Evolutionary conservation across 2,329 filamentous ascomycete species (phyloP), one percentile per base, ranked within the genome.

Genomic region (Cladophialophora yegresii): DNA sequence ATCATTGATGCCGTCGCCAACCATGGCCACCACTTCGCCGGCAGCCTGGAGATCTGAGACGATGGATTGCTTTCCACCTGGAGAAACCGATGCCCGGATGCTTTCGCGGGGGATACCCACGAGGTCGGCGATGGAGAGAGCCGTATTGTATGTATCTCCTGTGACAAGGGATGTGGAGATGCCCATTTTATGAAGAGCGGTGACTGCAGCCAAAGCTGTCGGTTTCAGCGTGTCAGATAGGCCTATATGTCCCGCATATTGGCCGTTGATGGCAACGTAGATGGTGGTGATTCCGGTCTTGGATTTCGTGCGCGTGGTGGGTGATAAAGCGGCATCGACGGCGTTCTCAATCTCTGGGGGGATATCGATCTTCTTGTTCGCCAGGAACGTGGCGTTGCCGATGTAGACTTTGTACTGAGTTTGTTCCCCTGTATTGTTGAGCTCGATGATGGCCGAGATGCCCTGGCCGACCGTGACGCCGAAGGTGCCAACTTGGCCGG

Each of bases 1-100:
- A 80, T 99, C 95, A 77, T 99, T 99, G 84, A 99, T 97, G 49
- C 95, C 95, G 76, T 99, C 95, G 58, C 95, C 93, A 13, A 98
- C 93, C 95, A 99, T 99, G 70, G 91, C 95, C 28, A 98, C 91
- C 56, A 89, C 82, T 71, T 92, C 85, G 66, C 92, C 92, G 57
- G 82, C 77, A 0, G 83, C 81, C 78, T 97, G 92, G 20, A 98
- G 84, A 60, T 89, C 81, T 56, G 87, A 85, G 71, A 99, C 84
- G 70, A 98, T 96, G 30, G 84, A 82, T 75, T 96, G 93, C 76
- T 99, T 99, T 78, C 96, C 90, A 68, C 92, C 89, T 0, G 95
- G 95, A 3, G 90, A 92, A 54, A 93, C 90, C n/a, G 91, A 90
- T 12, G 95, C 92, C 73, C 89, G 89, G 43, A 98, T 91, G 67